phyloP scores from a whole-genome alignment of 2,329 filamentous ascomycete species.

The Lecanoromycetidae sp. region DNA sequence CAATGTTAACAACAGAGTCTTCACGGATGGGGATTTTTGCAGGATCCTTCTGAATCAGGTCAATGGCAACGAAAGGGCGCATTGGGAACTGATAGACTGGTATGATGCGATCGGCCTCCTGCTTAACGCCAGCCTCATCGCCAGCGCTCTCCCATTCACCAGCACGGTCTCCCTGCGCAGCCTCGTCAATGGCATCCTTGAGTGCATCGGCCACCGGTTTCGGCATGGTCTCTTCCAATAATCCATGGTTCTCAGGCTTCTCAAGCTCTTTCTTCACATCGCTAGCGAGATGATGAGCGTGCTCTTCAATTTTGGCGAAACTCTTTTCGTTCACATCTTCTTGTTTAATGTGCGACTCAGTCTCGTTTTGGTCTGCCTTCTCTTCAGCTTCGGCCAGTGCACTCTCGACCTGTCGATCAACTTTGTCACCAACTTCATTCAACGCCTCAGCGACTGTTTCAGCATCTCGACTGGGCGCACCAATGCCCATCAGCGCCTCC shows the following conservation, averaged over 20 bases:
- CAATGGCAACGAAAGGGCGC: slow-evolving; percentile 88
- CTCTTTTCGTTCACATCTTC: slow-evolving; percentile 27
- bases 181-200: slow-evolving; percentile 46
- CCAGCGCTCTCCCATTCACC: slow-evolving; percentile 85
- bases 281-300: slow-evolving; percentile 30
- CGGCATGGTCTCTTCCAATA: slow-evolving; percentile 42
- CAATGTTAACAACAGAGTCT: slow-evolving; percentile 80
- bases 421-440: slow-evolving; percentile 49
- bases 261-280: slow-evolving; percentile 38
- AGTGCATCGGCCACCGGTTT: slow-evolving; percentile 43
- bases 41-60: slow-evolving; percentile 48
- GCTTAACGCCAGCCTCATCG: slow-evolving; percentile 57
- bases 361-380: slow-evolving; percentile 43
- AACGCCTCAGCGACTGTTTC: slow-evolving; percentile 63
- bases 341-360: slow-evolving; percentile 28
- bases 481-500: slow-evolving; percentile 20
- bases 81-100: slow-evolving; percentile 92
- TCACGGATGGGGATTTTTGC: slow-evolving; percentile 54
- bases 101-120: slow-evolving; percentile 53
- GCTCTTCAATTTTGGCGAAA: slow-evolving; percentile 24
- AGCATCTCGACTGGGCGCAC: slow-evolving; percentile 18
- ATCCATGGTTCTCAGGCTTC: slow-evolving; percentile 40
- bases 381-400: slow-evolving; percentile 47
- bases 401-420: slow-evolving; percentile 51
- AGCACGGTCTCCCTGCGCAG: slow-evolving; percentile 41